phyloP scores from a whole-genome alignment of 1,284 basidiomycete species.

The Leucoagaricus sp. region DNA sequence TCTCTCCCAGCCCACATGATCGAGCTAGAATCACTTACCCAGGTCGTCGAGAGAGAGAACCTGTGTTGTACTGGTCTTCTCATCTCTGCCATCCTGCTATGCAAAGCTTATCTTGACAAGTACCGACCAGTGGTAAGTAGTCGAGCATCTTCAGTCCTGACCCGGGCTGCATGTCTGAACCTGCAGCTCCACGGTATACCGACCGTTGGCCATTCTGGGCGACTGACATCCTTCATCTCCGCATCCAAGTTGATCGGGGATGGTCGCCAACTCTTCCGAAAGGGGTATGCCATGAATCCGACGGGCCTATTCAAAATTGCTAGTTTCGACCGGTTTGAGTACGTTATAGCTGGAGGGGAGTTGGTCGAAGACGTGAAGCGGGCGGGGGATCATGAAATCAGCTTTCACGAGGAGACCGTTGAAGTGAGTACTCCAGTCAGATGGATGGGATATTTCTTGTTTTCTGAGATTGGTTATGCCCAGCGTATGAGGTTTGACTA shows the following conservation, averaged over 20 bases:
- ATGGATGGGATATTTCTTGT: neutral
- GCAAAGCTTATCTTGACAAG: neutral
- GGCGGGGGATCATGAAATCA: neutral
- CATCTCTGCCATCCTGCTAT: neutral
- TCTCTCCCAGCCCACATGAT: neutral
- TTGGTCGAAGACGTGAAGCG: slow-evolving; percentile 15
- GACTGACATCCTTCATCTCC: slow-evolving; percentile 30
- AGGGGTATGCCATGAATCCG: slow-evolving; percentile 29
- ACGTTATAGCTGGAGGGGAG: slow-evolving; percentile 4
- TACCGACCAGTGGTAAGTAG: neutral
- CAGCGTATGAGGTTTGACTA: slow-evolving; percentile 1
- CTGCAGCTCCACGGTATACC: neutral
- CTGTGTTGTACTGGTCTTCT: neutral
- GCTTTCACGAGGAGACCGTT: neutral
- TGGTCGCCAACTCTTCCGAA: slow-evolving; percentile 25
- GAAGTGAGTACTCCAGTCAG: neutral
- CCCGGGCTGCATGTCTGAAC: no score
- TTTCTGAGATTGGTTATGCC: neutral
- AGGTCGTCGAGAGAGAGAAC: neutral
- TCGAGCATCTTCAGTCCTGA: no score
- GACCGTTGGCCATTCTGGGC: neutral
- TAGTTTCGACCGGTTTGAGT: slow-evolving; percentile 6
- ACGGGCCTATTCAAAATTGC: slow-evolving; percentile 13
- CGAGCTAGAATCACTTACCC: neutral
- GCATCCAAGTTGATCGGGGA: slow-evolving; percentile 23